Conservation (phyloP, 495 filamentous ascomycete species). For the Annulohypoxylon bovei region DNA sequence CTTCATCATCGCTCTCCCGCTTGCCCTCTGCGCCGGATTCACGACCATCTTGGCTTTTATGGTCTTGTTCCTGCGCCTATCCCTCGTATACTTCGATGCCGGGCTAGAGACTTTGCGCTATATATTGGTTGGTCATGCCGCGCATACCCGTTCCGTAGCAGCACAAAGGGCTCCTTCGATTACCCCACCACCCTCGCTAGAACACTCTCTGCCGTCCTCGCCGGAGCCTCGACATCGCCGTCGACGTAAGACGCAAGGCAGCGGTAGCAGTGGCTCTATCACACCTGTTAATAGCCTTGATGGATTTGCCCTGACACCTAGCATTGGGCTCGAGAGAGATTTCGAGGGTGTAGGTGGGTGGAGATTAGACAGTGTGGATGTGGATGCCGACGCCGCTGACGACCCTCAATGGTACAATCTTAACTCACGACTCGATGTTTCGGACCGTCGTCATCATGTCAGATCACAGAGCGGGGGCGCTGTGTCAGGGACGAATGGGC, state of each 20-base stretch:
- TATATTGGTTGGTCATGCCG: slow-evolving; percentile 40
- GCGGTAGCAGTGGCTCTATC: slow-evolving; percentile 49
- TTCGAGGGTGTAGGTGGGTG: slow-evolving; percentile 90
- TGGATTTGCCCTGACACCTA: slow-evolving; percentile 52
- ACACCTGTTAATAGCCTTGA: slow-evolving; percentile 47
- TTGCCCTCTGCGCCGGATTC: slow-evolving; percentile 73
- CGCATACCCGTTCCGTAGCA: slow-evolving; percentile 34
- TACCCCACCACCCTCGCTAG: slow-evolving; percentile 6
- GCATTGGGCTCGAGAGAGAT: slow-evolving; percentile 67
- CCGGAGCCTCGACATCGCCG: slow-evolving; percentile 48
- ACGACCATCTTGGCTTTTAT: slow-evolving; percentile 74
- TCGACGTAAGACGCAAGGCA: slow-evolving; percentile 45
- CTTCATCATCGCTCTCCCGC: slow-evolving; percentile 71
- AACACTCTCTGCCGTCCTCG: slow-evolving; percentile 22
- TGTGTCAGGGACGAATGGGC: slow-evolving; percentile 34
- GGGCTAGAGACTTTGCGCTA: slow-evolving; percentile 55
- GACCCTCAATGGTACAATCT: slow-evolving; percentile 76
- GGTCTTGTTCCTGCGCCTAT: slow-evolving; percentile 70
- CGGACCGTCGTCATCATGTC: slow-evolving; percentile 51
- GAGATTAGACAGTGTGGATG: slow-evolving; percentile 59
- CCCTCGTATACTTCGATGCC: slow-evolving; percentile 76
- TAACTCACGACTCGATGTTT: slow-evolving; percentile 77
- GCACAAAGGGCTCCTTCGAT: slow-evolving; percentile 22
- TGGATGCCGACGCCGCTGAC: slow-evolving; percentile 63
- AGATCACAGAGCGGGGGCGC: slow-evolving; percentile 51